phyloP scores from a whole-genome alignment of 352 stramenopile genomes.

The Pythium brassicae region DNA sequence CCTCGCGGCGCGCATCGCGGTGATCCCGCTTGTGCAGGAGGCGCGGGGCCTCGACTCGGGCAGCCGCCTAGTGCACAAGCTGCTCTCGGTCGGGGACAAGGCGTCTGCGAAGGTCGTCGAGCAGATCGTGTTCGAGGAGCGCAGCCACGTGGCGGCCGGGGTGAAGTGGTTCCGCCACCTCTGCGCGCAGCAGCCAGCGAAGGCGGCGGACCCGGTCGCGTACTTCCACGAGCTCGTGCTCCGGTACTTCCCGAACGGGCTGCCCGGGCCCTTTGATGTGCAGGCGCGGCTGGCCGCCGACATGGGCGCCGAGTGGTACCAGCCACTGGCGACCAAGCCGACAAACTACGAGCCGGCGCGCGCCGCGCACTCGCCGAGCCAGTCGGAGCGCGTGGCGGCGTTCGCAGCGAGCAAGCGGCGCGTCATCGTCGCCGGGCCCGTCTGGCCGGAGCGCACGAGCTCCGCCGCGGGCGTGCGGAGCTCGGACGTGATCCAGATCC shows the following conservation, averaged over 20 bases:
- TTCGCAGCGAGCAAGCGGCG: slow-evolving; percentile 63
- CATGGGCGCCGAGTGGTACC: slow-evolving; percentile 73
- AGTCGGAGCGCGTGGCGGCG: slow-evolving; percentile 30
- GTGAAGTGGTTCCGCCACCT: slow-evolving; percentile 80
- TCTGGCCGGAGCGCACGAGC: slow-evolving; percentile 86
- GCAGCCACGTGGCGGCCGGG: slow-evolving; percentile 64
- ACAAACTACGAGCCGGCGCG: slow-evolving; percentile 4
- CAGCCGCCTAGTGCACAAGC: slow-evolving; percentile 63
- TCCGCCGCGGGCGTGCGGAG: slow-evolving; percentile 86
- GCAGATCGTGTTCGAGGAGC: slow-evolving; percentile 80
- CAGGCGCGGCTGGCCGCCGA: slow-evolving; percentile 58
- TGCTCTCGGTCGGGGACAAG: slow-evolving; percentile 66
- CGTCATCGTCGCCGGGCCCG: slow-evolving; percentile 59
- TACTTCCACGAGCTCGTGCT: slow-evolving; percentile 84
- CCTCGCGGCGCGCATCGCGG: slow-evolving; percentile 65
- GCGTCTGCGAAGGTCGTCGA: slow-evolving; percentile 58
- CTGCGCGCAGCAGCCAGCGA: slow-evolving; percentile 29
- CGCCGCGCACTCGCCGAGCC: neutral
- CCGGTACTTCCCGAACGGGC: slow-evolving; percentile 68
- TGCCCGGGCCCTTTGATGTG: slow-evolving; percentile 77
- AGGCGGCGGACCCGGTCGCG: slow-evolving; percentile 34
- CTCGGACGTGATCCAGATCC: slow-evolving; percentile 62
- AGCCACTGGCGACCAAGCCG: slow-evolving; percentile 57
- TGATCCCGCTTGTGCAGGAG: slow-evolving; percentile 81
- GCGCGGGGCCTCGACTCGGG: slow-evolving; percentile 74